Percentiles rank a stretch among this genome's conserved stretches.
phyloP scores from a whole-genome alignment of 23 red algal species.

The Gracilaria caudata region DNA sequence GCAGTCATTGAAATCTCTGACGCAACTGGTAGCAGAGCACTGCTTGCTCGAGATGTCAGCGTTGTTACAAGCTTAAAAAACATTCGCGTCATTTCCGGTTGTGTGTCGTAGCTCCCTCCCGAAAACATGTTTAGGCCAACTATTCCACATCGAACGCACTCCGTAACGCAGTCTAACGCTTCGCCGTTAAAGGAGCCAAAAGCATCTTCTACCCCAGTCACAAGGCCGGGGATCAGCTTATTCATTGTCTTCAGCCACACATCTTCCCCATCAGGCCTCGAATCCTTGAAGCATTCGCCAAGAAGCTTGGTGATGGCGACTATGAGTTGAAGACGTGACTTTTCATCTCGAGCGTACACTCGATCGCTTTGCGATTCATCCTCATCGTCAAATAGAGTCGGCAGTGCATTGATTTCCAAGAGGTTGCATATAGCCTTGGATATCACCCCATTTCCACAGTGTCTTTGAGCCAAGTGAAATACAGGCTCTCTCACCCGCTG shows the following conservation, averaged over 20 bases:
- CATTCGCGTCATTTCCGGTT: constrained; percentile 26
- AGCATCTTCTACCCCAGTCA: constrained; percentile 11
- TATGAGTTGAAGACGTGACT: not conserved
- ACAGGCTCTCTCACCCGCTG: constrained; percentile 20
- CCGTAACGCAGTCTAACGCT: constrained; percentile 13
- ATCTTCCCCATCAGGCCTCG: constrained; percentile 22
- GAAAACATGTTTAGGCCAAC: constrained; percentile 16
- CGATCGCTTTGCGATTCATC: constrained; percentile 1
- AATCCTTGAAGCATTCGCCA: constrained; percentile 23
- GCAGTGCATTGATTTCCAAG: constrained; percentile 21
- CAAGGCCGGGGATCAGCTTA: constrained; percentile 25
- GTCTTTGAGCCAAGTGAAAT: not conserved
- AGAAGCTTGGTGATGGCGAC: not conserved
- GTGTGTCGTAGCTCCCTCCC: constrained; percentile 3
- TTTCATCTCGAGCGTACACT: constrained; percentile 4
- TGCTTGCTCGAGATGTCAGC: constrained; percentile 9
- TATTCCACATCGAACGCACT: not conserved
- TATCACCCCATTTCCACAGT: constrained; percentile 17
- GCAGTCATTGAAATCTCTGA: constrained; percentile 5
- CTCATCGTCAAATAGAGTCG: constrained; percentile 43
- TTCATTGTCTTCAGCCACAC: constrained; percentile 37
- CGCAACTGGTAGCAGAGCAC: not conserved
- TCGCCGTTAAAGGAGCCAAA: not conserved
- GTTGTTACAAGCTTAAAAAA: constrained; percentile 12
- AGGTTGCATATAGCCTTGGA: constrained; percentile 38